Evolutionary conservation across 2,329 filamentous ascomycete genomes (phyloP).

Genomic region (Fusarium coicis): DNA sequence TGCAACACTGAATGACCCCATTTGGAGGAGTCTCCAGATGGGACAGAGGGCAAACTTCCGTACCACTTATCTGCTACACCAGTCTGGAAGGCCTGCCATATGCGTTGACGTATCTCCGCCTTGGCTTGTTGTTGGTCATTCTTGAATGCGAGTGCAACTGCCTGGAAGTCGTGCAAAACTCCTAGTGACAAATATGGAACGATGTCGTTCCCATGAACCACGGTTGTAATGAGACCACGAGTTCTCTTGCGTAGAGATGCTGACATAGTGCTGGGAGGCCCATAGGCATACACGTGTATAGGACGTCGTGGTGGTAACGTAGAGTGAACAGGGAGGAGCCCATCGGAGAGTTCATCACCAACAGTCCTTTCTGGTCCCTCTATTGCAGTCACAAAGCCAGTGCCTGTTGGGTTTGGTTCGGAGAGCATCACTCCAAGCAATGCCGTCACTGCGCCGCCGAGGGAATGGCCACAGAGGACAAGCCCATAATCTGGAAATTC

Average conservation of each 20-base stretch:
- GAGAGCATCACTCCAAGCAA: conserved; percentile 77
- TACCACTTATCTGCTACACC: conserved; percentile 72
- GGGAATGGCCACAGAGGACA: conserved; percentile 75
- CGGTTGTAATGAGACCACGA: conserved; percentile 77
- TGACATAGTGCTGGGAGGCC: conserved; percentile 78
- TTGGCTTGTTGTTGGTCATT: conserved; percentile 75
- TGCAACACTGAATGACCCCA: conserved; percentile 78
- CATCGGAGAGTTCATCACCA: conserved; percentile 45
- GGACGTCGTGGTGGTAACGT: conserved; percentile 74
- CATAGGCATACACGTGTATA: conserved; percentile 84
- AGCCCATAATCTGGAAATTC: conserved; percentile 76
- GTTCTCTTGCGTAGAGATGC: conserved; percentile 75
- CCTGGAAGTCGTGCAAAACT: conserved; percentile 79
- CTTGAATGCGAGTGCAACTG: conserved; percentile 77
- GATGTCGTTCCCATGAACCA: conserved; percentile 78
- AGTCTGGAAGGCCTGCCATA: conserved; percentile 73
- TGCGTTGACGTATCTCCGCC: conserved; percentile 71
- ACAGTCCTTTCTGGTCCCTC: conserved; percentile 58
- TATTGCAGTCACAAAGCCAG: conserved; percentile 71
- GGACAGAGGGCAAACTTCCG: conserved; percentile 50
- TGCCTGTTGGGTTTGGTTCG: conserved; percentile 65
- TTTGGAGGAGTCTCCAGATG: conserved; percentile 67
- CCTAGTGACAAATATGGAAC: conserved; percentile 80
- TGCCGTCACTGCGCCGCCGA: conserved; percentile 76
- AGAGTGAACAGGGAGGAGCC: conserved; percentile 49